phyloP scores from a whole-genome alignment of 345 rosid species.

The Toxicodendron radicans region DNA sequence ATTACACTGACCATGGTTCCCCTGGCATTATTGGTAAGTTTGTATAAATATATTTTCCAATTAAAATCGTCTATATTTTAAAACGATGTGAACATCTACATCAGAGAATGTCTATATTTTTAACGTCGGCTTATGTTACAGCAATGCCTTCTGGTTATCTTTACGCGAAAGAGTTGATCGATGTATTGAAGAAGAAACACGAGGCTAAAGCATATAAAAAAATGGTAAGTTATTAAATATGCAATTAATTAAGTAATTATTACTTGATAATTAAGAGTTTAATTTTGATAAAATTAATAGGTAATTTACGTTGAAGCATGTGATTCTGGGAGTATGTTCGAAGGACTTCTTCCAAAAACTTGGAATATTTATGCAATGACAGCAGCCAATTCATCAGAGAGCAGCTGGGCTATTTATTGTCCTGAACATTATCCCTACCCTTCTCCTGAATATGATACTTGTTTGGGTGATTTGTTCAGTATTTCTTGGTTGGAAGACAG shows the following conservation, averaged over 20 bases:
- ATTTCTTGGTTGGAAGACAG: constrained; percentile 86
- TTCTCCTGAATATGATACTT: constrained; percentile 33
- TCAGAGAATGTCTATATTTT: background rate
- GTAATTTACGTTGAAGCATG: constrained; percentile 72
- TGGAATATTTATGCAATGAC: constrained; percentile 54
- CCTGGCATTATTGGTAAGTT: constrained; percentile 42
- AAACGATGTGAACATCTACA: no score
- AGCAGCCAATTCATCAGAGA: constrained; percentile 54
- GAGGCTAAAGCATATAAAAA: constrained; percentile 38
- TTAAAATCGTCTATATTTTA: no score
- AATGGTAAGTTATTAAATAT: constrained; percentile 48
- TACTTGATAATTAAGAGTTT: background rate
- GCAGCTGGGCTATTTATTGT: constrained; percentile 57
- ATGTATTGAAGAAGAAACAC: constrained; percentile 50
- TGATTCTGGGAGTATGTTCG: constrained; percentile 65
- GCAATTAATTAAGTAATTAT: background rate
- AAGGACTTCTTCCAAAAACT: constrained; percentile 47
- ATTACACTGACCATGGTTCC: constrained; percentile 64
- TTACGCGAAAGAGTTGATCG: constrained; percentile 45
- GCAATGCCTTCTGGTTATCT: constrained; percentile 43
- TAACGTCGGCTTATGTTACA: constrained; percentile 2
- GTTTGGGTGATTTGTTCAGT: constrained; percentile 74
- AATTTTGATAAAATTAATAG: constrained; percentile 18
- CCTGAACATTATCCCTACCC: constrained; percentile 20
- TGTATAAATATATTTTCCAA: no score